These are phyloP conservation scores for Debaryomyces castellii DNA, from an alignment of 805 yeast genomes.

Conservation along the genomic window DNA sequence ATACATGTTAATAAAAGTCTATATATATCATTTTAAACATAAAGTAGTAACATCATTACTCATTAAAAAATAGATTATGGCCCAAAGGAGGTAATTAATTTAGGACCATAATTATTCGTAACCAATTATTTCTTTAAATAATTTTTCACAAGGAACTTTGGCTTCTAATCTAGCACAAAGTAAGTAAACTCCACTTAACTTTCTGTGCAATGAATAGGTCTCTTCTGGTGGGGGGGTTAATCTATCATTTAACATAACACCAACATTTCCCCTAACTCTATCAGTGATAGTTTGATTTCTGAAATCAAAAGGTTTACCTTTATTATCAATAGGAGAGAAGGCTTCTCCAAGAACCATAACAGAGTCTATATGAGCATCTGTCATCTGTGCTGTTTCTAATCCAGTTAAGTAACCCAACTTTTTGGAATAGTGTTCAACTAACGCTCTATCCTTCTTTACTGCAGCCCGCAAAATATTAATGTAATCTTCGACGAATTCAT, in stretches of 20 bases:
- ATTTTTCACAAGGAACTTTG: slow-evolving; percentile 71
- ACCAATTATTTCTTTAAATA: slow-evolving; percentile 77
- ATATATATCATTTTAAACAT: slow-evolving; percentile 3
- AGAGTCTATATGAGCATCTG: slow-evolving; percentile 88
- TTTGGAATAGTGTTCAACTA: slow-evolving; percentile 62
- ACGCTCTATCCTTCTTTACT: slow-evolving; percentile 60
- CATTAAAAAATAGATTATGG: slow-evolving; percentile 3
- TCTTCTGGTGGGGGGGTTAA: slow-evolving; percentile 98
- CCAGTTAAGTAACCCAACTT: slow-evolving; percentile 90
- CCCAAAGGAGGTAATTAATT: not conserved
- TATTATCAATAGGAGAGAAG: slow-evolving; percentile 54
- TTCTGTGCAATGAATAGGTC: slow-evolving; percentile 93
- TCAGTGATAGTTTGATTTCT: slow-evolving; percentile 88
- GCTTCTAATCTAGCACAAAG: slow-evolving; percentile 86
- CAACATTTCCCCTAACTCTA: slow-evolving; percentile 83
- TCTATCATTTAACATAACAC: slow-evolving; percentile 87
- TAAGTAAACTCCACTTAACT: slow-evolving; percentile 89
- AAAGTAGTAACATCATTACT: slow-evolving; percentile 6
- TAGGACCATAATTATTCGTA: slow-evolving; percentile 18
- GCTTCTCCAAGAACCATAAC: slow-evolving; percentile 92
- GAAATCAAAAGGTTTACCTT: slow-evolving; percentile 65
- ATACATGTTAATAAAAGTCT: slow-evolving; percentile 1
- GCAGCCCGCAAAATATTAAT: slow-evolving; percentile 74
- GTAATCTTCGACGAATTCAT: slow-evolving; percentile 67
- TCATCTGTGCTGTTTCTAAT: slow-evolving; percentile 81